Evolutionary conservation across 192 early-diverging fungal genomes (phyloP).

Genomic region (Anaeromyces robustus): DNA sequence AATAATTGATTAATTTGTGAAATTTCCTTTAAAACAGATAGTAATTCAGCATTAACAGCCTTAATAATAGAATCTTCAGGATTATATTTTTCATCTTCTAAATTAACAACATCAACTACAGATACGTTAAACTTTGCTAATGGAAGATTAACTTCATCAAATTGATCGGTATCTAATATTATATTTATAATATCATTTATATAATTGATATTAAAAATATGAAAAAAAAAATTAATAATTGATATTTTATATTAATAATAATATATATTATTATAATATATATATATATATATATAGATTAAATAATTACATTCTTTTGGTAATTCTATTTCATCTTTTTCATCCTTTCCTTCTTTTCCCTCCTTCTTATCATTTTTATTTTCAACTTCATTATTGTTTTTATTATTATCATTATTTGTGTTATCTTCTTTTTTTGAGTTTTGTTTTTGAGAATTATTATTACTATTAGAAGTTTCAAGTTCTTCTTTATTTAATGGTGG

Average conservation of each 20-base stretch:
- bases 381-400: background rate
- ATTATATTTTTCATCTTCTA: conserved; percentile 68
- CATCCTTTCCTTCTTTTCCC: conserved; percentile 3
- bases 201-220: too few species aligned
- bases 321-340: conserved; percentile 2
- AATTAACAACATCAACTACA: conserved; percentile 75
- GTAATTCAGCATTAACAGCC: conserved; percentile 86
- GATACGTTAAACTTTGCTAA: conserved; percentile 56
- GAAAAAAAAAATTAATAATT: too few species aligned
- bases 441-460: background rate
- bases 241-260: background rate
- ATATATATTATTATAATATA: background rate
- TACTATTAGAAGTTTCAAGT: background rate
- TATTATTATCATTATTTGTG: background rate
- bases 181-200: too few species aligned
- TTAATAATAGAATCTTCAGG: conserved; percentile 71
- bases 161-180: background rate
- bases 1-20: conserved; percentile 85
- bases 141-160: conserved; percentile 1
- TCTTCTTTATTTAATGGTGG: conserved; percentile 9
- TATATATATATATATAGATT: too few species aligned
- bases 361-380: conserved; percentile 11
- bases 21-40: conserved; percentile 93
- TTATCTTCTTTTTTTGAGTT: too few species aligned
- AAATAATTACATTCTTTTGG: conserved; percentile 15